Percentiles rank a stretch among this genome's conserved stretches.
Conservation (phyloP, 192 early-diverging fungal species). For the Umbelopsis isabellina region DNA sequence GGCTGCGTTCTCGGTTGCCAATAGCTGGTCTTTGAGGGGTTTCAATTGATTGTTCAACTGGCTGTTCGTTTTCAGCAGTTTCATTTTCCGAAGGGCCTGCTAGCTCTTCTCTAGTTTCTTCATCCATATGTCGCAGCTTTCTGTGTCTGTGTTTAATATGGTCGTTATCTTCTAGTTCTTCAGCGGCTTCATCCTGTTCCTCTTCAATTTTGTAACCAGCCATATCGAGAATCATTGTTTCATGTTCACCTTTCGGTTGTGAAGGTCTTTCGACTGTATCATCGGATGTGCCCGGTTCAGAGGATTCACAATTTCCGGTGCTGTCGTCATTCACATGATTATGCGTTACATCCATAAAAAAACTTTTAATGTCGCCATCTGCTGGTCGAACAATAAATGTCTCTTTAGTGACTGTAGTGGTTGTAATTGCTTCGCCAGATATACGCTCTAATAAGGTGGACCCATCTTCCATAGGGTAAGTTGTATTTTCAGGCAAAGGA, state of each 20-base stretch:
- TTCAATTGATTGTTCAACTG: neutral
- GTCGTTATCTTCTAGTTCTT: slow-evolving; percentile 22
- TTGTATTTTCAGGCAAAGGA: slow-evolving; percentile 22
- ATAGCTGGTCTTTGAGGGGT: neutral
- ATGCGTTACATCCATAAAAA: slow-evolving; percentile 33
- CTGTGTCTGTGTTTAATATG: slow-evolving; percentile 19
- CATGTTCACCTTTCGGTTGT: slow-evolving; percentile 44
- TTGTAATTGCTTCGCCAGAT: slow-evolving; percentile 29
- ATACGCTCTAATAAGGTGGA: slow-evolving; percentile 28
- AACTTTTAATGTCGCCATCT: slow-evolving; percentile 29
- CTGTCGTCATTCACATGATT: slow-evolving; percentile 7
- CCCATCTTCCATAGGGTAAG: slow-evolving; percentile 32
- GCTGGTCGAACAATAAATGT: slow-evolving; percentile 36
- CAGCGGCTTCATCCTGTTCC: neutral
- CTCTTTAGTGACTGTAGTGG: slow-evolving; percentile 36
- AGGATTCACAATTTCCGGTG: neutral
- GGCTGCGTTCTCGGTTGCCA: slow-evolving; percentile 1
- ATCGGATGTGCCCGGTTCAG: neutral
- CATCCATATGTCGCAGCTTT: neutral
- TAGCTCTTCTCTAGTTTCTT: slow-evolving; percentile 3
- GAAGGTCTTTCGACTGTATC: slow-evolving; percentile 22
- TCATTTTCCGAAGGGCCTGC: neutral
- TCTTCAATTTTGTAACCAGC: slow-evolving; percentile 54
- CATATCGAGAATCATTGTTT: slow-evolving; percentile 53
- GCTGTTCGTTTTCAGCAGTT: neutral